Conservation (phyloP, 257 asterid species). For the Ocimum tenuiflorum region DNA sequence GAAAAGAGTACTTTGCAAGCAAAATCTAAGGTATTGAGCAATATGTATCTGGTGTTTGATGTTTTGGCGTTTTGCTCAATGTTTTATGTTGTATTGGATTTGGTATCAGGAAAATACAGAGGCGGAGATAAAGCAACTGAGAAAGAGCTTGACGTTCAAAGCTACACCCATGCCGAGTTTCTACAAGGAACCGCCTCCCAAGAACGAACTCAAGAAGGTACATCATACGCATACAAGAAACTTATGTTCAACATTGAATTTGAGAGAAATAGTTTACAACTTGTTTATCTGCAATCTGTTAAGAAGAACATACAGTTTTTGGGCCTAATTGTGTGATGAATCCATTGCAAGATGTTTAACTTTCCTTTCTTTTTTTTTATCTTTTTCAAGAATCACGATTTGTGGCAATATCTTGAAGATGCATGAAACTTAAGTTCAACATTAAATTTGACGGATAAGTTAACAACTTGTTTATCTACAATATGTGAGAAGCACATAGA, state of each 20-base stretch:
- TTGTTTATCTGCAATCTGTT: too few relatives aligned
- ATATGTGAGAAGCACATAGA: too few relatives aligned
- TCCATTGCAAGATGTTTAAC: too few relatives aligned
- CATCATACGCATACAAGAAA: not conserved
- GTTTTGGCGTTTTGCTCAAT: constrained; percentile 4
- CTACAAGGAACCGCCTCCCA: constrained; percentile 86
- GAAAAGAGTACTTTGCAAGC: constrained; percentile 60
- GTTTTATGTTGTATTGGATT: not conserved
- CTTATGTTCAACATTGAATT: not conserved
- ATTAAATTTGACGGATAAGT: too few relatives aligned
- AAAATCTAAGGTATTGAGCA: constrained; percentile 55
- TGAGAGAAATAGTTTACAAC: not conserved
- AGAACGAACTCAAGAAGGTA: constrained; percentile 78
- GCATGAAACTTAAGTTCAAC: too few relatives aligned
- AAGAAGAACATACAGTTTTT: too few relatives aligned
- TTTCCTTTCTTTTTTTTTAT: not conserved
- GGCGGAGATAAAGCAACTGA: constrained; percentile 70
- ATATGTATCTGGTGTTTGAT: not conserved
- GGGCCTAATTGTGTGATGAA: not conserved
- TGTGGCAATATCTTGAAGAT: too few relatives aligned
- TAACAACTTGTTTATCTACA: too few relatives aligned
- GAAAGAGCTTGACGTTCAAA: constrained; percentile 78
- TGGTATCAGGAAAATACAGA: constrained; percentile 61
- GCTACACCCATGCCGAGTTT: constrained; percentile 89
- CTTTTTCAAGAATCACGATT: too few relatives aligned